Base-by-base conservation (phyloP, 148 eudicot species). In the Bassia scoparia region DNA sequence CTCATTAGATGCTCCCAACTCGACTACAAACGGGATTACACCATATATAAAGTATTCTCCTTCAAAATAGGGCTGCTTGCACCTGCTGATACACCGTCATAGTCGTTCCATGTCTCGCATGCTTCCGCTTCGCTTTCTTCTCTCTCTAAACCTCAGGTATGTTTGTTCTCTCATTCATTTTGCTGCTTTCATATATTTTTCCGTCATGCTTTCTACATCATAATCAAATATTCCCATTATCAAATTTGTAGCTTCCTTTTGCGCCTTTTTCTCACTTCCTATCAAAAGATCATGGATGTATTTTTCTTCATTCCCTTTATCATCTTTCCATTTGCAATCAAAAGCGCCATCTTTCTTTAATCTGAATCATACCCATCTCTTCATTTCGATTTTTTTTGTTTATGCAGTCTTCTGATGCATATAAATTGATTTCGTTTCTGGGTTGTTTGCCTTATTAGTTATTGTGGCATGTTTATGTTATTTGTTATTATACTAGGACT, bases 201-300 rank as follows among this genome's bases (percentile, higher is more conserved):
- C n/a, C 62, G 3, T 23, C 44, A n/a, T 26, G 34, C 24, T 1
- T 44, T 30, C 21, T 49, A 8, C 49, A 48, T 9, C 13, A 44
- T 18, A 23, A 1, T 49, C 13, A 11, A 2, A 26, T 16, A 20
- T 35, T 13, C 27, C 4, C 2, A 14, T 20, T 18, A 35, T 63
- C 6, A n/a, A 50, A 30, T 67, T 58, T 74, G 72, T 71, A 83
- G 86, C 72, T 56, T 43, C 61, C 58, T 27, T 71, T 56, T 52
- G 17, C 67, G 53, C 70, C 83, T 38, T 26, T 71, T 34, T 38
- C 71, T 33, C 58, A 23, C 33, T 37, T 75, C 14, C 21, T 71
- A 16, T 65, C 43, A 8, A 67, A n/a, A 24, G 0, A 44, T 49
- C 69, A 83, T 83, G 86, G 86, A 77, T 69, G 86, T 83, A 83